Conservation (phyloP, 2,329 filamentous ascomycete genomes). For the Rugonectria rugulosa region DNA sequence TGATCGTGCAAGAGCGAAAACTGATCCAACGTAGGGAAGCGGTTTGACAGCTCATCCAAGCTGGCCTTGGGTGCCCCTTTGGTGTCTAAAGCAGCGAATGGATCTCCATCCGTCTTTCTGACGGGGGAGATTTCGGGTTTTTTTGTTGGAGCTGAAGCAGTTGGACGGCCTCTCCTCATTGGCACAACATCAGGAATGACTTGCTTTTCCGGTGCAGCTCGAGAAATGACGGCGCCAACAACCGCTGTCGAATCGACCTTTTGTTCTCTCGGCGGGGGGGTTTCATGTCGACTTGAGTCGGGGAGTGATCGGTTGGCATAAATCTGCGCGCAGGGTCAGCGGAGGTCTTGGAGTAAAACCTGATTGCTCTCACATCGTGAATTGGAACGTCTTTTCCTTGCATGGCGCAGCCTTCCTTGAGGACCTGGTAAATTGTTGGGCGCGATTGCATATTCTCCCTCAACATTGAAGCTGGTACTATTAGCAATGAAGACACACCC, state of each 20-base stretch:
- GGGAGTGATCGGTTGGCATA: slow-evolving; percentile 71
- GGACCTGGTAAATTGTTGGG: slow-evolving; percentile 93
- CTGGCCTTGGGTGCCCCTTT: slow-evolving; percentile 55
- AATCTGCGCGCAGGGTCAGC: slow-evolving; percentile 60
- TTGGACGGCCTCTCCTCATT: slow-evolving; percentile 84
- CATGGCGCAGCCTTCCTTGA: slow-evolving; percentile 88
- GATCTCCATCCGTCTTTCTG: slow-evolving; percentile 73
- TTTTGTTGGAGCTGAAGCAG: slow-evolving; percentile 43
- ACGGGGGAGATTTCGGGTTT: slow-evolving; percentile 70
- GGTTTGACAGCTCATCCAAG: slow-evolving; percentile 80
- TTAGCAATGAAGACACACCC: slow-evolving; percentile 26
- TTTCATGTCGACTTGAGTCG: slow-evolving; percentile 61
- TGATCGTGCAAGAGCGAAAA: slow-evolving; percentile 90
- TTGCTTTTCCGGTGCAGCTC: slow-evolving; percentile 74
- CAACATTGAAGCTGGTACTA: slow-evolving; percentile 80
- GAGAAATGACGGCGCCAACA: slow-evolving; percentile 82
- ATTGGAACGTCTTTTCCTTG: slow-evolving; percentile 86
- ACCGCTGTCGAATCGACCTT: slow-evolving; percentile 63
- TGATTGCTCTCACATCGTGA: slow-evolving; percentile 74
- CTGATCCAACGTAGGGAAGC: slow-evolving; percentile 91
- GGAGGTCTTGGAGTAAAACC: background rate
- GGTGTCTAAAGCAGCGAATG: slow-evolving; percentile 88
- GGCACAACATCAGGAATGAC: slow-evolving; percentile 88
- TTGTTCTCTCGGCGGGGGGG: slow-evolving; percentile 62
- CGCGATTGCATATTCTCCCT: slow-evolving; percentile 79